Base-by-base conservation (phyloP, 441 rosid genomes). In the Aleurites moluccanus region DNA sequence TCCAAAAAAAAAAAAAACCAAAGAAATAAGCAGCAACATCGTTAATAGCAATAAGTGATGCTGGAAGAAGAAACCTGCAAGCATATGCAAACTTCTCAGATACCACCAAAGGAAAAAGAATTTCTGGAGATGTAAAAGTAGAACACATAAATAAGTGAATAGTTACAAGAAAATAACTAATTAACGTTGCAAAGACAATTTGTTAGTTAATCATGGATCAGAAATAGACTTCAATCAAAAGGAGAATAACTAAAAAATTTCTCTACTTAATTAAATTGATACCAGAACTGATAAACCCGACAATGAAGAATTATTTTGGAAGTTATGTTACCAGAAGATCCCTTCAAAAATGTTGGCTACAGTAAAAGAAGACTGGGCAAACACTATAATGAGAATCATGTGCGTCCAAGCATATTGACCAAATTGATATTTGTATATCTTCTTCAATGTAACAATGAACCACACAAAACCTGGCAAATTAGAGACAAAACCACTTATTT, bases 321-420 rank as follows among this genome's bases (percentile, higher is more conserved):
- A 50, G 42, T 35, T 25, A 21, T 13, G 1, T 67, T 84, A 94
- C 97, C 97, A 92, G 87, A 91, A 92, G 44, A 94, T 94, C 73
- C 98, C 98, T 86, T 94, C 97, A 73, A 94, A 92, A 78, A 94
- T 90, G 84, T 86, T 92, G 82, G 97, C 97, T 7, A 94, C 98
- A 1, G 94, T 91, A 79, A 92, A 94, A 50, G 97, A 85, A 20
- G 97, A 94, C 79, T 94, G 98, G 3, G 91, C 80, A 80, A 94
- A 92, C 79, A 91, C 97, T 77, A 91, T 87, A 74, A 92, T 90
- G 53, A 92, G 86, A 80, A 94, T 92, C 97, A 92, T 94, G 74
- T 94, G 97, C n/a, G 97, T 94, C 97, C 97, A 94, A 33, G 98
- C 97, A 73, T 88, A 92, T 75, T 94, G 97, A 79, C 97, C 78